phyloP scores from a whole-genome alignment of 345 rosid species.

The Diplotaxis tenuifolia region DNA sequence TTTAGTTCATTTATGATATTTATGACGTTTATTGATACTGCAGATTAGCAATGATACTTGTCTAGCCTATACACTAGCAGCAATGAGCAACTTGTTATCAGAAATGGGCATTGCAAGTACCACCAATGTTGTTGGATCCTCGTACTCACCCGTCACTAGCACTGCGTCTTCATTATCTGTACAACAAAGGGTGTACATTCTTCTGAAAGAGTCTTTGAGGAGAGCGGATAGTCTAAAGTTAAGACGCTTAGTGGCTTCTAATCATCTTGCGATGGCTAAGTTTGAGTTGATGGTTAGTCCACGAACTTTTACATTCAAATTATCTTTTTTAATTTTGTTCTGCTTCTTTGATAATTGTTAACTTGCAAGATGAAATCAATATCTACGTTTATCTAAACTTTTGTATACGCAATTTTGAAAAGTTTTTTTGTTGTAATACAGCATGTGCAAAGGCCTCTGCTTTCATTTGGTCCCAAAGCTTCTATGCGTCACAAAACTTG shows the following conservation, averaged over 20 bases:
- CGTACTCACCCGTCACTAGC: conserved; percentile 62
- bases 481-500: conserved; percentile 74
- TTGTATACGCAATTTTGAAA: background rate
- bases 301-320: conserved; percentile 2
- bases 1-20: conserved; percentile 8
- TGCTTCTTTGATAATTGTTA: conserved; percentile 4
- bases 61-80: conserved; percentile 91
- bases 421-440: conserved; percentile 42
- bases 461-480: conserved; percentile 93
- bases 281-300: conserved; percentile 74
- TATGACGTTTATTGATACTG: conserved; percentile 34
- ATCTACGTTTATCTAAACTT: background rate
- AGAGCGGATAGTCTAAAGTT: conserved; percentile 84
- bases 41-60: conserved; percentile 90
- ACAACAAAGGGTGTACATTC: conserved; percentile 86
- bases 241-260: conserved; percentile 80
- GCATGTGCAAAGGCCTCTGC: conserved; percentile 92
- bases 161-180: conserved; percentile 67
- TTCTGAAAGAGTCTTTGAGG: conserved; percentile 72
- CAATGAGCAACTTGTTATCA: conserved; percentile 85
- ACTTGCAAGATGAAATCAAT: background rate
- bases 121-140: conserved; percentile 69
- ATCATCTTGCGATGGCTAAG: conserved; percentile 93
- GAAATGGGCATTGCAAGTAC: conserved; percentile 78
- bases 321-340: background rate